A percentile compares a stretch with the other conserved stretches of the same genome.
Evolutionary conservation across 1,139 yeast genomes (phyloP).

Genomic region (Taiozyma onychis): DNA sequence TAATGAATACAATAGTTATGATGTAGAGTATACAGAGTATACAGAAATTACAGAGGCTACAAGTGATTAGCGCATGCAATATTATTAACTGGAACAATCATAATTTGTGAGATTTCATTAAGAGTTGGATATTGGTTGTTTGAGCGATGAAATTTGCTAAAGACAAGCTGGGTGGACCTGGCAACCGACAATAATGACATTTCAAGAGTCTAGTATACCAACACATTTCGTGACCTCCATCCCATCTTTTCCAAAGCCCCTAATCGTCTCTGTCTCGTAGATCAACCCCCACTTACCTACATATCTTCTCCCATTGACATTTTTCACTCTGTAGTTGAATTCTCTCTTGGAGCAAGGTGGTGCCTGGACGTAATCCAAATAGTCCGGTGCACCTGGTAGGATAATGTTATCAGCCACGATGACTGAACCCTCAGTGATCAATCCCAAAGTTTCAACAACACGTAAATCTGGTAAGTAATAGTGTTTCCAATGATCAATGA

Average conservation of each 20-base stretch:
- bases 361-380: conserved; percentile 34
- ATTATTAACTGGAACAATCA: neutral
- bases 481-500: conserved; percentile 39
- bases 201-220: conserved; percentile 8
- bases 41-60: no score
- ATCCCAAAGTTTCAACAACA: conserved; percentile 35
- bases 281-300: conserved; percentile 41
- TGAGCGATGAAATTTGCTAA: no score
- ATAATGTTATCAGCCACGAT: conserved; percentile 38
- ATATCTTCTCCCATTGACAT: conserved; percentile 29
- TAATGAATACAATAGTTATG: neutral
- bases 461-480: conserved; percentile 39
- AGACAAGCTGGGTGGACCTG: no score
- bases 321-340: conserved; percentile 26
- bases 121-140: no score
- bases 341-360: conserved; percentile 34
- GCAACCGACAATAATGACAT: no score
- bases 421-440: conserved; percentile 37
- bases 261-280: conserved; percentile 31
- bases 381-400: conserved; percentile 39
- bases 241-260: conserved; percentile 3
- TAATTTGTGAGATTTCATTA: neutral
- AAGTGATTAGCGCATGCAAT: no score
- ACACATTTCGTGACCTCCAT: conserved; percentile 17
- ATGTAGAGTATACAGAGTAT: neutral